phyloP scores from a whole-genome alignment of 805 yeast species.

The Hanseniaspora osmophila region DNA sequence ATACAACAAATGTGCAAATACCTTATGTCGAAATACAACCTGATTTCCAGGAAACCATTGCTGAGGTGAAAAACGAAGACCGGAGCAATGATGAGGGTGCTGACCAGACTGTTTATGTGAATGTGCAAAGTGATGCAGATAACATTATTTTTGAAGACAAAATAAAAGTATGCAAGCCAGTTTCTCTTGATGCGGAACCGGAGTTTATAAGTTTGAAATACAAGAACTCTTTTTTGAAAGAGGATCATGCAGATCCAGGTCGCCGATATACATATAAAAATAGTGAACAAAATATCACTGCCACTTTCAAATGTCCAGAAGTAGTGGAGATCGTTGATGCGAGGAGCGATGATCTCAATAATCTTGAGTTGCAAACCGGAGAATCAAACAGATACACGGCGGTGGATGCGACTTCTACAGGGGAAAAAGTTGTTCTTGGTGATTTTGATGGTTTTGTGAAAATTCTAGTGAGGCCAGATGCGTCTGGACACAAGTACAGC shows the following conservation, averaged over 20 bases:
- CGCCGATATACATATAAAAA: slow-evolving; percentile 6
- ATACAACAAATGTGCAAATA: not conserved
- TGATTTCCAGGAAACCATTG: slow-evolving; percentile 29
- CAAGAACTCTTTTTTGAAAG: no score
- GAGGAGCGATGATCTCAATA: not conserved
- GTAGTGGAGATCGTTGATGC: not conserved
- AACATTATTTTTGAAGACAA: slow-evolving; percentile 16
- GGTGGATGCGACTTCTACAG: slow-evolving; percentile 23
- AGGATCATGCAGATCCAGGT: slow-evolving; percentile 4
- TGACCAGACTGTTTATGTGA: slow-evolving; percentile 32
- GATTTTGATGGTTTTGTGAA: slow-evolving; percentile 22
- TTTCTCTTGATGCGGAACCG: slow-evolving; percentile 1
- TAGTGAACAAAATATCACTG: slow-evolving; percentile 9
- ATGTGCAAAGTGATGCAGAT: slow-evolving; percentile 16
- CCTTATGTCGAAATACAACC: slow-evolving; percentile 27
- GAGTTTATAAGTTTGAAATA: no score
- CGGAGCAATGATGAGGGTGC: not conserved
- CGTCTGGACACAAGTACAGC: not conserved
- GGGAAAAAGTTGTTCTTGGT: slow-evolving; percentile 22
- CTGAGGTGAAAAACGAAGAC: slow-evolving; percentile 22
- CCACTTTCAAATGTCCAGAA: slow-evolving; percentile 5
- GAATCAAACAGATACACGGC: slow-evolving; percentile 15
- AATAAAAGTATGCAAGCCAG: slow-evolving; percentile 5
- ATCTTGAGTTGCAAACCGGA: not conserved
- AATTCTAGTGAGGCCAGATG: slow-evolving; percentile 5